These are phyloP conservation scores for Kwoniella europaea DNA, from an alignment of 768 basidiomycete genomes.

Conservation along the genomic window DNA sequence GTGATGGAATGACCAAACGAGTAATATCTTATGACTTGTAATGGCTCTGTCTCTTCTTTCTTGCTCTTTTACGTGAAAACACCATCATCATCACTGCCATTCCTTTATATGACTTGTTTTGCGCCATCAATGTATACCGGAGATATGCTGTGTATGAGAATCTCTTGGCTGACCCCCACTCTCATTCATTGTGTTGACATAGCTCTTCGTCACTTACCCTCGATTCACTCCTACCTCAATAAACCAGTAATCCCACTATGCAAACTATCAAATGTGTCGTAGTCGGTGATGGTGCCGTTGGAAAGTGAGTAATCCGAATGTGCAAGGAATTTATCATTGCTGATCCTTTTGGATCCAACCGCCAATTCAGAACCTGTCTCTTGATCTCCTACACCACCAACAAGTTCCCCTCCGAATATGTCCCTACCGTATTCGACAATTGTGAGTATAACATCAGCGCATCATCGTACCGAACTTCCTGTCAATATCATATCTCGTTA, in stretches of 20 bases:
- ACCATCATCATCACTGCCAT: neutral
- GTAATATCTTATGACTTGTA: neutral
- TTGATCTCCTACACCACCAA: slow-evolving; percentile 59
- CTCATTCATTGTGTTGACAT: neutral
- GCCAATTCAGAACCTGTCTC: slow-evolving; percentile 52
- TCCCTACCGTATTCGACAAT: slow-evolving; percentile 76
- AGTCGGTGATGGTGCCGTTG: slow-evolving; percentile 61
- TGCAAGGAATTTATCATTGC: neutral
- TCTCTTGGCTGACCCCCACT: slow-evolving; percentile 1
- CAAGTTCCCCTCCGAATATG: slow-evolving; percentile 76
- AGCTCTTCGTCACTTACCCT: neutral
- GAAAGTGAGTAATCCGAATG: slow-evolving; percentile 56
- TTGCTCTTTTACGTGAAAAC: too few relatives aligned
- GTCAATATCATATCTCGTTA: neutral
- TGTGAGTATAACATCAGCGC: slow-evolving; percentile 62
- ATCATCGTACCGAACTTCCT: too few relatives aligned
- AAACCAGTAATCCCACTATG: slow-evolving; percentile 30
- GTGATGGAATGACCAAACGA: neutral
- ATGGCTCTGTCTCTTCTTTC: neutral
- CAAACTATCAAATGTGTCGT: slow-evolving; percentile 60
- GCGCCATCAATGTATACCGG: neutral
- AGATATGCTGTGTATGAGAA: neutral
- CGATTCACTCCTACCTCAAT: neutral
- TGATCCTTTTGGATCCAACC: neutral
- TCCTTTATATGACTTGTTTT: neutral